phyloP scores from a whole-genome alignment of 495 filamentous ascomycete species.

The Amniculicola lignicola region DNA sequence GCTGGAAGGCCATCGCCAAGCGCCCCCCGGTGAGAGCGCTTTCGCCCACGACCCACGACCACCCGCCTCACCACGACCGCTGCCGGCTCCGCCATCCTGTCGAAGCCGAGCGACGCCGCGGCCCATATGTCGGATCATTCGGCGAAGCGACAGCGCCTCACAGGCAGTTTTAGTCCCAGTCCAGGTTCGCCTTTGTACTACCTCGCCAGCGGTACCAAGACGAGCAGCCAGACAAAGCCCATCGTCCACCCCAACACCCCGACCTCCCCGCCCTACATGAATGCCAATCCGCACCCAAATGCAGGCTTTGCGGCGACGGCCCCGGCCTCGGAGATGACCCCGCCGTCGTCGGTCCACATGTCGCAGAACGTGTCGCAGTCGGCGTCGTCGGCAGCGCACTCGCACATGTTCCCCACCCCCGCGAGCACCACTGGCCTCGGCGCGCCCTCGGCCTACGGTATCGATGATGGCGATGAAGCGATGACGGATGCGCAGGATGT shows the following conservation, averaged over 20 bases:
- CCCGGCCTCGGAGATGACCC: conserved; percentile 38
- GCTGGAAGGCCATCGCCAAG: conserved; percentile 16
- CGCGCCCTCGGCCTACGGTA: conserved; percentile 32
- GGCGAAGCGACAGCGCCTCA: conserved; percentile 36
- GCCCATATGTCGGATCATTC: conserved; percentile 38
- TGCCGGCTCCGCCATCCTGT: not conserved
- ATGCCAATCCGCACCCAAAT: conserved; percentile 27
- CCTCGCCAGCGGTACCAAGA: conserved; percentile 35
- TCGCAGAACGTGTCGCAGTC: conserved; percentile 34
- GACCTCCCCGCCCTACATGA: conserved; percentile 42
- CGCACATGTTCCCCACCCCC: conserved; percentile 46
- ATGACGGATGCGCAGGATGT: conserved; percentile 33
- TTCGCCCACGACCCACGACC: conserved; percentile 10
- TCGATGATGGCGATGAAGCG: conserved; percentile 43
- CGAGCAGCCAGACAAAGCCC: conserved; percentile 34
- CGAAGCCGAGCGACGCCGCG: not conserved
- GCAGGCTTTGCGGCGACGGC: conserved; percentile 36
- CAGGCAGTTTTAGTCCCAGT: conserved; percentile 41
- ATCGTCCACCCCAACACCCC: conserved; percentile 40
- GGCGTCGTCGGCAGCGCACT: conserved; percentile 25
- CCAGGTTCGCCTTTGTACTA: conserved; percentile 40
- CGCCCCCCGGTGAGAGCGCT: conserved; percentile 19
- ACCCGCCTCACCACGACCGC: not conserved
- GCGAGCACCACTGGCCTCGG: conserved; percentile 41
- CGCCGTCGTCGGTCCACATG: conserved; percentile 35